Percentiles rank a stretch among this genome's conserved stretches.
phyloP scores from a whole-genome alignment of 345 rosid genomes.

The Aquilaria yunnanensis region DNA sequence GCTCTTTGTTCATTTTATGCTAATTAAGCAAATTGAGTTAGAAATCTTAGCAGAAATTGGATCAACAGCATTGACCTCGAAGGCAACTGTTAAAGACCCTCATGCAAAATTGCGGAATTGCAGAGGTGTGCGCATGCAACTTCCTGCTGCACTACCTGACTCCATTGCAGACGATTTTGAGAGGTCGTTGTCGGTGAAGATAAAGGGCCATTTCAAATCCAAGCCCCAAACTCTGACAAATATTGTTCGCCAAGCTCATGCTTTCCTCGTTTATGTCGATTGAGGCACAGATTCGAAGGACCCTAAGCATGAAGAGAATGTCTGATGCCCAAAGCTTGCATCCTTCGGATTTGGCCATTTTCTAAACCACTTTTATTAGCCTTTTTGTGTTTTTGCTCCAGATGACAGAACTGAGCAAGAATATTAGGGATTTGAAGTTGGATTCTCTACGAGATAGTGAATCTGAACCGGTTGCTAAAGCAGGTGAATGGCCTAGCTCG shows the following conservation, averaged over 20 bases:
- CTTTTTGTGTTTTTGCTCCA: slow-evolving; percentile 15
- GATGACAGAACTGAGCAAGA: slow-evolving; percentile 77
- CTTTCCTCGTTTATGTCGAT: slow-evolving; percentile 58
- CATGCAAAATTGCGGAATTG: slow-evolving; percentile 25
- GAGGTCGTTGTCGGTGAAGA: slow-evolving; percentile 18
- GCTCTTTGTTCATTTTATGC: too few species aligned
- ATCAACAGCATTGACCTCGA: too few species aligned
- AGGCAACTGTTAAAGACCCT: too few species aligned
- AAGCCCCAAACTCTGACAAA: slow-evolving; percentile 87
- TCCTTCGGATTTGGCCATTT: neutral
- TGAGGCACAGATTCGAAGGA: slow-evolving; percentile 36
- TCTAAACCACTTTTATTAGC: neutral
- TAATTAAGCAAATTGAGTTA: too few species aligned
- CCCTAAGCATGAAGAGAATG: slow-evolving; percentile 69
- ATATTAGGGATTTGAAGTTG: slow-evolving; percentile 76
- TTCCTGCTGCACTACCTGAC: slow-evolving; percentile 21
- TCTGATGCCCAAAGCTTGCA: neutral
- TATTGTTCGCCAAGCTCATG: slow-evolving; percentile 79
- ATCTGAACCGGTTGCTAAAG: slow-evolving; percentile 91
- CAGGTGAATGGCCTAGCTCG: slow-evolving; percentile 5
- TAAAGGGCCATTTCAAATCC: slow-evolving; percentile 85
- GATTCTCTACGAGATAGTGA: slow-evolving; percentile 89
- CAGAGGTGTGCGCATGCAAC: slow-evolving; percentile 26
- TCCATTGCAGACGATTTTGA: slow-evolving; percentile 10
- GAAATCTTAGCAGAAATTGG: too few species aligned